These are phyloP conservation scores for Henckelia pumila DNA, from an alignment of 257 asterid species.

Conservation along the genomic window DNA sequence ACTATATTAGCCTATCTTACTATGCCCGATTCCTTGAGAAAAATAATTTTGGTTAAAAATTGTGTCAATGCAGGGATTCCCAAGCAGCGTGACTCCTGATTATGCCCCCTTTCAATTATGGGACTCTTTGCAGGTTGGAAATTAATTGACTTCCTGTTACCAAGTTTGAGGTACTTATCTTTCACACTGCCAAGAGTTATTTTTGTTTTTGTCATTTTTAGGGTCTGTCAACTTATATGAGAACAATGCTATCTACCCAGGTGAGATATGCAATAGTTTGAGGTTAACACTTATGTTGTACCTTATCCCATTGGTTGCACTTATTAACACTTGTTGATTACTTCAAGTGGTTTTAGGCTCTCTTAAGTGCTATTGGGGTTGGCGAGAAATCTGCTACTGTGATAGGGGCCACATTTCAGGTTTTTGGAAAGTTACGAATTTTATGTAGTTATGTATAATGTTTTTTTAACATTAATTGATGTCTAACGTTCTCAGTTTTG, in stretches of 20 bases:
- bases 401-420: constrained; percentile 97
- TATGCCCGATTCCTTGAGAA: constrained; percentile 10
- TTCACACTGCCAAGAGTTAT: constrained; percentile 3
- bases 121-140: constrained; percentile 85
- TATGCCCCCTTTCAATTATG: constrained; percentile 83
- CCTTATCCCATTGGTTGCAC: background rate
- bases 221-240: constrained; percentile 97
- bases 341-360: constrained; percentile 56
- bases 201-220: constrained; percentile 25
- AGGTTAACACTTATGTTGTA: constrained; percentile 10
- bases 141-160: constrained; percentile 17
- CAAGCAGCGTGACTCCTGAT: constrained; percentile 88
- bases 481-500: constrained; percentile 10
- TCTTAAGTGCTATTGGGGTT: constrained; percentile 93
- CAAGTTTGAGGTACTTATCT: constrained; percentile 4
- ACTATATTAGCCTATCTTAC: background rate
- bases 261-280: constrained; percentile 33
- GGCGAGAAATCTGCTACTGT: constrained; percentile 97
- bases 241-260: constrained; percentile 96
- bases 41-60: constrained; percentile 15
- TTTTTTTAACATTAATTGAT: constrained; percentile 12
- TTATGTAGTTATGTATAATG: background rate
- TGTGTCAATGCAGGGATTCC: constrained; percentile 72
- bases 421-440: constrained; percentile 4
- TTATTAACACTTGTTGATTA: constrained; percentile 6